phyloP scores from a whole-genome alignment of 768 basidiomycete species.

The Rhodosporidiobolus sp. region DNA sequence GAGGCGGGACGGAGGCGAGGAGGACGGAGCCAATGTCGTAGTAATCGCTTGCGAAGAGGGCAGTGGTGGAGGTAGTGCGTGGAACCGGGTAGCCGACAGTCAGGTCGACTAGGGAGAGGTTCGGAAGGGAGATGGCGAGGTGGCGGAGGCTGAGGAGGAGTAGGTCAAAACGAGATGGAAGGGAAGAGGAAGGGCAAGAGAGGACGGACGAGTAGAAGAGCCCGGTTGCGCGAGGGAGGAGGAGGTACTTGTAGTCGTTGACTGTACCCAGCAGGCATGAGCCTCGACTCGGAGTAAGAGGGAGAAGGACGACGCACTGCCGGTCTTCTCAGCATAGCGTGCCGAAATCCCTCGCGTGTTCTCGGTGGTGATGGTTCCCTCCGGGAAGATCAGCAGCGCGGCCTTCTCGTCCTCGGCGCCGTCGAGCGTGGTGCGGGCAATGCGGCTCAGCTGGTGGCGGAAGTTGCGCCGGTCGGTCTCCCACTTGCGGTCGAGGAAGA shows the following conservation, averaged over 20 bases:
- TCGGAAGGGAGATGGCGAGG: constrained; percentile 70
- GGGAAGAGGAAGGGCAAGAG: too few relatives aligned
- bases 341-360: constrained; percentile 78
- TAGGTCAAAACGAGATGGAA: neutral
- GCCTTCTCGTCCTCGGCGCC: constrained; percentile 54
- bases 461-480: constrained; percentile 71
- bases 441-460: constrained; percentile 60
- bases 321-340: constrained; percentile 82
- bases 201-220: constrained; percentile 65
- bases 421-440: constrained; percentile 42
- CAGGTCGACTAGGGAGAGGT: constrained; percentile 74
- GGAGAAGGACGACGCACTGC: constrained; percentile 59
- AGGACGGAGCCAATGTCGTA: constrained; percentile 89
- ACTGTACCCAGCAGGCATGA: constrained; percentile 51
- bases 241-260: constrained; percentile 69
- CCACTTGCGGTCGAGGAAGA: constrained; percentile 94
- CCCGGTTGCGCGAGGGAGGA: constrained; percentile 89
- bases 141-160: constrained; percentile 54
- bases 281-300: neutral
- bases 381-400: constrained; percentile 85
- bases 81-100: constrained; percentile 71
- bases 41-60: constrained; percentile 31
- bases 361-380: constrained; percentile 87
- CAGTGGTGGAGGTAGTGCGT: constrained; percentile 45
- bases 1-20: constrained; percentile 72